Percentiles rank a stretch among this genome's conserved stretches.
These are phyloP conservation scores for Elaeis oleifera DNA, from an alignment of 202 grass and related monocot genomes.

Conservation along the genomic window DNA sequence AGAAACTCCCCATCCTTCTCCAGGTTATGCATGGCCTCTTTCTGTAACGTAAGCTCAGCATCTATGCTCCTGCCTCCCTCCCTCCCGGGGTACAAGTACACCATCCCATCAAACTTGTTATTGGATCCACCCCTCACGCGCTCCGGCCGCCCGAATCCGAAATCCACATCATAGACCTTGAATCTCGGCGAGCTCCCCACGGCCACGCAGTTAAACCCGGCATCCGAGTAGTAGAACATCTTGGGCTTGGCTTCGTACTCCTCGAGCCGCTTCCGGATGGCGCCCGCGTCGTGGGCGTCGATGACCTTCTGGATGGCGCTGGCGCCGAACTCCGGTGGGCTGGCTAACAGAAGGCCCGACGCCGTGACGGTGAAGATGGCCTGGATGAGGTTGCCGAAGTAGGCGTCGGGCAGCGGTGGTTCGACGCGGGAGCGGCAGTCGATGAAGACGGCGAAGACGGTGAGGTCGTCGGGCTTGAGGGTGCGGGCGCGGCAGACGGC, in stretches of 20 bases:
- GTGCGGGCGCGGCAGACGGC: slow-evolving; percentile 63
- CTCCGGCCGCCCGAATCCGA: slow-evolving; percentile 71
- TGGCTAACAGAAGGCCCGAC: slow-evolving; percentile 57
- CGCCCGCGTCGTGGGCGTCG: slow-evolving; percentile 56
- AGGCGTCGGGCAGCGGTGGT: slow-evolving; percentile 51
- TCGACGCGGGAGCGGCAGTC: slow-evolving; percentile 74
- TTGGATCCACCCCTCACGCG: slow-evolving; percentile 75
- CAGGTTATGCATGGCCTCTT: slow-evolving; percentile 63
- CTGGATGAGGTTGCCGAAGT: slow-evolving; percentile 97
- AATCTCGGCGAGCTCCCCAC: slow-evolving; percentile 91
- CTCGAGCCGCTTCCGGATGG: slow-evolving; percentile 52
- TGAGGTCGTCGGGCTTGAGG: slow-evolving; percentile 72
- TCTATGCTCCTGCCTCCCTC: slow-evolving; percentile 70
- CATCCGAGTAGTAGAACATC: slow-evolving; percentile 93
- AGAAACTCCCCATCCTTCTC: slow-evolving; percentile 55
- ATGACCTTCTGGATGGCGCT: slow-evolving; percentile 71
- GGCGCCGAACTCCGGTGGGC: slow-evolving; percentile 34
- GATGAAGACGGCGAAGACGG: slow-evolving; percentile 77
- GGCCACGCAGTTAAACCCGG: slow-evolving; percentile 84
- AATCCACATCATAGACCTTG: slow-evolving; percentile 88
- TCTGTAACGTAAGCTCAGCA: slow-evolving; percentile 73
- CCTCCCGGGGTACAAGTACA: slow-evolving; percentile 81
- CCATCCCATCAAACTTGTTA: slow-evolving; percentile 99
- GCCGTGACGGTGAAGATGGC: slow-evolving; percentile 88
- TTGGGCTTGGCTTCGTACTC: slow-evolving; percentile 83